Percentiles rank a stretch among this genome's conserved stretches.
Conservation (phyloP, 2,329 filamentous ascomycete genomes). For the Raffaelea arxii region DNA sequence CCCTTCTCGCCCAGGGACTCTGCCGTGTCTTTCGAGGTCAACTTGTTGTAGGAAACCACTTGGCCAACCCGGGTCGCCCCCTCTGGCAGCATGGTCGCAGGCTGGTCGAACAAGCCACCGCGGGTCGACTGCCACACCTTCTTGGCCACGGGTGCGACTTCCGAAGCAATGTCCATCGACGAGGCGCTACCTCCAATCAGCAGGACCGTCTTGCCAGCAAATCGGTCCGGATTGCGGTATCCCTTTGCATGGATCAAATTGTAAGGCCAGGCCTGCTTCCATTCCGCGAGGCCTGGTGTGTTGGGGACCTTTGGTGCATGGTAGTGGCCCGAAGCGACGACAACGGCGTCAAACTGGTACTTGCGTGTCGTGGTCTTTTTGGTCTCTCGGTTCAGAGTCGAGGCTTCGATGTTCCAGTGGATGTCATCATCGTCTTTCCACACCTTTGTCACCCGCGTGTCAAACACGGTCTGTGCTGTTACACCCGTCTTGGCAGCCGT, state of each 20-base stretch:
- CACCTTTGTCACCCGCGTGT: conserved; percentile 47
- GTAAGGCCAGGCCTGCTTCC: conserved; percentile 43
- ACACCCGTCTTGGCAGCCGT: conserved; percentile 42
- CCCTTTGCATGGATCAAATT: conserved; percentile 59
- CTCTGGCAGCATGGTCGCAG: conserved; percentile 40
- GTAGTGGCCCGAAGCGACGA: conserved; percentile 60
- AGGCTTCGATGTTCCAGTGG: too few relatives aligned
- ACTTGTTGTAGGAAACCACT: conserved; percentile 38
- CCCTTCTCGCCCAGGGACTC: background rate
- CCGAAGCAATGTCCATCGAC: conserved; percentile 30
- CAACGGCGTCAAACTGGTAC: conserved; percentile 58
- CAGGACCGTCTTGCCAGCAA: conserved; percentile 25
- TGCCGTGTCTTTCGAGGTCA: too few relatives aligned
- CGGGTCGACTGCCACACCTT: conserved; percentile 43
- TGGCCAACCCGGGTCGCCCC: conserved; percentile 42
- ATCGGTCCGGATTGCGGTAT: conserved; percentile 47
- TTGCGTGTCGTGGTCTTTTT: background rate
- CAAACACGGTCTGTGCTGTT: conserved; percentile 37
- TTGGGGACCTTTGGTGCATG: conserved; percentile 52
- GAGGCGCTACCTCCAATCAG: conserved; percentile 43
- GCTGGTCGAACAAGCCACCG: conserved; percentile 50
- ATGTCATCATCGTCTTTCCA: conserved; percentile 26
- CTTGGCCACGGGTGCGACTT: conserved; percentile 25
- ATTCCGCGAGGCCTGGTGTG: conserved; percentile 46
- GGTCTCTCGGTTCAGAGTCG: conserved; percentile 2